These are phyloP conservation scores for Podila minutissima DNA, from an alignment of 192 early-diverging fungal species.

Conservation along the genomic window DNA sequence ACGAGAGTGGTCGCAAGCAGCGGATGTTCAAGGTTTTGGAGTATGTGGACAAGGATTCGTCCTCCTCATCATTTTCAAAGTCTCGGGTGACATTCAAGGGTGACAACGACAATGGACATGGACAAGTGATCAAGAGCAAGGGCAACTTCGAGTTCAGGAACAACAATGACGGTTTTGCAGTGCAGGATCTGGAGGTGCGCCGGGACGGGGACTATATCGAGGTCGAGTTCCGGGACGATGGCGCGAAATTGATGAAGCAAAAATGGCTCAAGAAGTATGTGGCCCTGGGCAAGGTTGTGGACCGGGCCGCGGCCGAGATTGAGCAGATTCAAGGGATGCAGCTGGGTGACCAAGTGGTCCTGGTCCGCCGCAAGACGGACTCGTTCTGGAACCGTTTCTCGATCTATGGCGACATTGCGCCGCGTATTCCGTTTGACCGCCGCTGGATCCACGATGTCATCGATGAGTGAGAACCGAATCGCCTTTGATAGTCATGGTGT, in stretches of 20 bases:
- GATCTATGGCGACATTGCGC: constrained; percentile 17
- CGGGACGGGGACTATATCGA: constrained; percentile 17
- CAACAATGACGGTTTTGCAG: background rate
- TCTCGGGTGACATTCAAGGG: background rate
- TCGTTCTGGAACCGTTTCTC: constrained; percentile 25
- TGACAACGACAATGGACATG: background rate
- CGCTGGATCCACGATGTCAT: constrained; percentile 39
- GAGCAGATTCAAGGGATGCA: constrained; percentile 25
- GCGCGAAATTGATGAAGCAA: constrained; percentile 30
- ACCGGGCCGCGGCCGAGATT: constrained; percentile 33
- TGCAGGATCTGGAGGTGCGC: constrained; percentile 10
- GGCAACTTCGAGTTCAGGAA: background rate
- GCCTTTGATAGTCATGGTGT: background rate
- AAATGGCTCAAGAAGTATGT: constrained; percentile 30
- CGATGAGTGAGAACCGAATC: background rate
- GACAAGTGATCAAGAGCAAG: background rate
- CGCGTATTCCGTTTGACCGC: constrained; percentile 37
- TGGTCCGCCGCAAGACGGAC: constrained; percentile 23
- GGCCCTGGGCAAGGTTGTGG: constrained; percentile 25
- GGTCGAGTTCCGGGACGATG: constrained; percentile 31
- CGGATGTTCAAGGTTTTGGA: constrained; percentile 16
- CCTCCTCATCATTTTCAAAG: too few relatives aligned
- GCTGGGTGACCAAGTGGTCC: constrained; percentile 35
- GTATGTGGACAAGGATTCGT: background rate
- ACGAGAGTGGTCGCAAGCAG: constrained; percentile 17